Percentiles rank a stretch among this genome's conserved stretches.
These are phyloP conservation scores for Phytophthora cryptogea DNA, from an alignment of 352 stramenopile species.

Conservation along the genomic window DNA sequence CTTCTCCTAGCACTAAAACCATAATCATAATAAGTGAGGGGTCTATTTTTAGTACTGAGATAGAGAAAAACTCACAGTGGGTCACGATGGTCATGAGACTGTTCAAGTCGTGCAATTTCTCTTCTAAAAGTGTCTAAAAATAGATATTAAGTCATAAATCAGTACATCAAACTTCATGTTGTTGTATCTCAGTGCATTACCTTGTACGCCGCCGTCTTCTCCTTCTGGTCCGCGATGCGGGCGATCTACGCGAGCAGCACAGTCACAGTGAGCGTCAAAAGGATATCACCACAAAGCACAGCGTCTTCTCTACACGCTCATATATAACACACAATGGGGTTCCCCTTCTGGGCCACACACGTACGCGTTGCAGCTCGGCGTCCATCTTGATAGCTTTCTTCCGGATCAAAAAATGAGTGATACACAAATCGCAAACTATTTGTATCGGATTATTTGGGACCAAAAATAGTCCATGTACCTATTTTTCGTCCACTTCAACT, in stretches of 20 bases:
- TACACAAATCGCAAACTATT: not conserved
- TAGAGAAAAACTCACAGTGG: constrained; percentile 45
- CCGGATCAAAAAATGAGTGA: constrained; percentile 1
- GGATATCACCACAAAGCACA: not conserved
- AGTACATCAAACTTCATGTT: not conserved
- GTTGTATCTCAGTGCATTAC: constrained; percentile 24
- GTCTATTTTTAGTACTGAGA: constrained; percentile 8
- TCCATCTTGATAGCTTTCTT: constrained; percentile 27
- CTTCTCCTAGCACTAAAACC: constrained; percentile 69
- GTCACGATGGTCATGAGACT: constrained; percentile 66
- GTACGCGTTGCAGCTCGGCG: constrained; percentile 52
- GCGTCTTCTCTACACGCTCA: not conserved
- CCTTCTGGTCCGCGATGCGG: constrained; percentile 72
- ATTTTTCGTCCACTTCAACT: too few species aligned
- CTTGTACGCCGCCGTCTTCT: constrained; percentile 81
- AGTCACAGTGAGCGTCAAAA: constrained; percentile 1
- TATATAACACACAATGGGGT: not conserved
- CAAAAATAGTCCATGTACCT: too few species aligned
- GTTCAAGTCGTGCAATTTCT: constrained; percentile 42
- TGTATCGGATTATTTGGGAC: too few species aligned
- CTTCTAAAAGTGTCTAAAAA: constrained; percentile 56
- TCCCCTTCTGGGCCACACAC: constrained; percentile 14
- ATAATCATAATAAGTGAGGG: not conserved
- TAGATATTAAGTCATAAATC: not conserved
- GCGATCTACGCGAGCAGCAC: constrained; percentile 48